Evolutionary conservation across 805 yeast genomes (phyloP), one percentile per base, ranked within the genome.

Genomic region (Scheffersomyces amazonensis): DNA sequence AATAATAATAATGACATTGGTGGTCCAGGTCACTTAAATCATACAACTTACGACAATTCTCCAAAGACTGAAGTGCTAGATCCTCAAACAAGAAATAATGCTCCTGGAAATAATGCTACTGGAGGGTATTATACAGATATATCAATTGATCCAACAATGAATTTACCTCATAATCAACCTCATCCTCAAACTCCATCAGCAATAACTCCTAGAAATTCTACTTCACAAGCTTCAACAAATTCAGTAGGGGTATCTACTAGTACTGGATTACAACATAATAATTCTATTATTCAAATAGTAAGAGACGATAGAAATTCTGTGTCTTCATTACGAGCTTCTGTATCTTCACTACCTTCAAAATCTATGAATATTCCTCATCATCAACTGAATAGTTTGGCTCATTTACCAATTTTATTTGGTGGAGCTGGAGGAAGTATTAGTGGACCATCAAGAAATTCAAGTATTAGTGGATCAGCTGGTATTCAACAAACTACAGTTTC

Each of bases 321-420:
- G 11, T 51, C 60, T 18, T 57, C 62, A 37, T 54, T 18, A 51
- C 49, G 73, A 41, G 72, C 64, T 30, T 64, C 71, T 20, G 66
- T 69, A 9, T 61, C 65, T 41, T 63, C 70, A 4, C 54, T 69
- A 21, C 75, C 75, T 7, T 64, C 71, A 13, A 69, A 69, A 46
- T 60, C 66, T 13, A 69, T 69, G 75, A 63, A 69, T 45, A 69
- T 69, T 8, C 75, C 75, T 1, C 75, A 69, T 47, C 75, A 69
- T 49, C 73, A 68, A 41, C 58, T 50, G 40, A 60, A 47, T 37
- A 59, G 71, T 5, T 54, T 69, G 49, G 71, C 71, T 3, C 75
- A 69, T 44, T 53, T 69, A 34, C 75, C 75, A 1, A 60, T 65
- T 3, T 44, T 69, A 15, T 69, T 66, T 42, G 74, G 74, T n/a